Base-by-base conservation (phyloP, 2,329 filamentous ascomycete species). In the Colletotrichum sp. region DNA sequence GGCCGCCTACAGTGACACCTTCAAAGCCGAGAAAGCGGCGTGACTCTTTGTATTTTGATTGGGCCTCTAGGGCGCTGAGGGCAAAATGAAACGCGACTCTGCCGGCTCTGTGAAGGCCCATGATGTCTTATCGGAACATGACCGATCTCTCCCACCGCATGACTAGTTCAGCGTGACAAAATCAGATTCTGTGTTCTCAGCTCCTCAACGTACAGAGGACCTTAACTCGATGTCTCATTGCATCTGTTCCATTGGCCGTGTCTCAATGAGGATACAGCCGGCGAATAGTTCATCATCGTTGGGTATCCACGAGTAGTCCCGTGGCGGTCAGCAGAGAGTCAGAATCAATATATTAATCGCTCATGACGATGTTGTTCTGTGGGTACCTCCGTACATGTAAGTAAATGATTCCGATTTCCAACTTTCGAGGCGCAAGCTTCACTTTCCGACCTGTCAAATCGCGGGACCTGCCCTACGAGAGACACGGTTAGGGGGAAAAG, bases 401-500 rank as follows among this genome's bases (percentile, higher is more conserved):
- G 36, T 18, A 39, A 39, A 39, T 39, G 36, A 39, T 18, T 1
- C 1, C 9, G 18, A 48, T 52, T 22, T 22, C 43, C 43, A 13
- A 52, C 43, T 13, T 5, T 52, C 3, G 3, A 52, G 2, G 6
- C 10, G n/a, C n/a, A 1, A 52, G n/a, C 43, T 8, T 22, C n/a
- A 6, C 43, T 0, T 5, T 8, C 43, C n/a, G 43, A 4, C 43
- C n/a, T 52, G n/a, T 22, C 43, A 52, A 22, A 52, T 8, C 2
- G 6, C 2, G 43, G 43, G 43, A 52, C 6, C 43, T 22, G 43
- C 43, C 43, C 12, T 52, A 22, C 10, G n/a, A 25, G 43, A 52
- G n/a, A 22, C 10, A 25, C 10, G 0, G 3, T 25, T 52, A 25
- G n/a, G n/a, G 10, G 12, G 0, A 1, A 22, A 1, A 3, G 2